Base-by-base conservation (phyloP, 1,284 basidiomycete genomes). In the Tremellales sp. region DNA sequence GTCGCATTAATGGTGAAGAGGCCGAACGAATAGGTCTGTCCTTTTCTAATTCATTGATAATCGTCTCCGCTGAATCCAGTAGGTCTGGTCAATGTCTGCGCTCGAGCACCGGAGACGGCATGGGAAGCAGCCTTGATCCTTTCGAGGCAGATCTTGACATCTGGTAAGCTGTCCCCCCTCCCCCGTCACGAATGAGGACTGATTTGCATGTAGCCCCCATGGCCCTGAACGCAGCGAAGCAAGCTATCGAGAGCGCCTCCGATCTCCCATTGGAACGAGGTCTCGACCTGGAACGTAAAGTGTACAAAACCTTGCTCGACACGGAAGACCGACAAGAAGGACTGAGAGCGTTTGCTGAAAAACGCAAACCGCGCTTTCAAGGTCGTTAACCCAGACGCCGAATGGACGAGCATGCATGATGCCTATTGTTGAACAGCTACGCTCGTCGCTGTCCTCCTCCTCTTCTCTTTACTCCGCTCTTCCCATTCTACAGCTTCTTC, bases 211-310 rank as follows among this genome's bases (percentile, higher is more conserved):
- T 22, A 40, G 91, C 90, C 27, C 92, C 91, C 7, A 75, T 97
- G 29, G 91, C 92, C 2, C 78, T 97, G 15, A 81, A 84, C 24
- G 90, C 90, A 0, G 91, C 92, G 5, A 97, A 97, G 68, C 79
- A 84, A 57, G 89, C 90, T 3, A 86, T 97, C 51, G 87, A 88
- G 40, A 79, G 84, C 29, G 87, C 90, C 13, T 79, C 81, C 7
- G 84, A 89, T 60, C 76, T 91, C 19, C 78, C 88, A 12, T 75
- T 92, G 3, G 86, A 89, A 68, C 79, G 66, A 80, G 90, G 90
- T 8, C 79, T 96, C 6, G 88, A 92, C 70, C 89, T 93, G 59
- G 92, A 97, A 72, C 79, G 87, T 27, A 83, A 84, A 10, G 84
- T 87, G 22, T 97, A 97, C 61, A 86, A 94, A 60, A 80, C 82